Evolutionary conservation across 441 rosid genomes (phyloP).

Genomic region (Jatropha podagrica): DNA sequence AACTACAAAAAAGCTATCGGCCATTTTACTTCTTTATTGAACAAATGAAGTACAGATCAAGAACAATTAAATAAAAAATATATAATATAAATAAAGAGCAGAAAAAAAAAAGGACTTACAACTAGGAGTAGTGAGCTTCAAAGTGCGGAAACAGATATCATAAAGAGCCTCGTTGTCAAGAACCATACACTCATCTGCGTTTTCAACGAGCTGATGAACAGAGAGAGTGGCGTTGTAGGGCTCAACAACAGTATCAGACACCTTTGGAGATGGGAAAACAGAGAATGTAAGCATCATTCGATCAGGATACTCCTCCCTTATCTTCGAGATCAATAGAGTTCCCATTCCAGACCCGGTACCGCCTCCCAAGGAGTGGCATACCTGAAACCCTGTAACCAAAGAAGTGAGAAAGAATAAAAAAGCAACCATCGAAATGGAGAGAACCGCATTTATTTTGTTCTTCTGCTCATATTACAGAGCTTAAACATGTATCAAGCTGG

Average conservation of each 20-base stretch:
- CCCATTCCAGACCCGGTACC: conserved; percentile 66
- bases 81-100: not conserved
- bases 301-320: conserved; percentile 49
- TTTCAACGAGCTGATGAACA: conserved; percentile 52
- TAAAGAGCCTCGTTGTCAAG: conserved; percentile 56
- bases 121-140: conserved; percentile 59
- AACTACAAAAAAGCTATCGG: too few species aligned
- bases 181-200: conserved; percentile 59
- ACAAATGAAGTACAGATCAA: not conserved
- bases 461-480: too few species aligned
- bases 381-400: conserved; percentile 52
- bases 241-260: conserved; percentile 57
- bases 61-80: not conserved
- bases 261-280: conserved; percentile 55
- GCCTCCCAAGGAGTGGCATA: conserved; percentile 57
- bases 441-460: too few species aligned
- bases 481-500: too few species aligned
- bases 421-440: too few species aligned
- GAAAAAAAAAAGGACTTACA: conserved; percentile 34
- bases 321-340: conserved; percentile 49
- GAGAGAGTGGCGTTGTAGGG: conserved; percentile 54
- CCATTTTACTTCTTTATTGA: not conserved
- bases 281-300: conserved; percentile 62
- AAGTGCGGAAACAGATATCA: conserved; percentile 61
- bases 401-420: too few species aligned